These are phyloP conservation scores for Clonostachys rhizophaga DNA, from an alignment of 2,329 filamentous ascomycete species.

Conservation along the genomic window DNA sequence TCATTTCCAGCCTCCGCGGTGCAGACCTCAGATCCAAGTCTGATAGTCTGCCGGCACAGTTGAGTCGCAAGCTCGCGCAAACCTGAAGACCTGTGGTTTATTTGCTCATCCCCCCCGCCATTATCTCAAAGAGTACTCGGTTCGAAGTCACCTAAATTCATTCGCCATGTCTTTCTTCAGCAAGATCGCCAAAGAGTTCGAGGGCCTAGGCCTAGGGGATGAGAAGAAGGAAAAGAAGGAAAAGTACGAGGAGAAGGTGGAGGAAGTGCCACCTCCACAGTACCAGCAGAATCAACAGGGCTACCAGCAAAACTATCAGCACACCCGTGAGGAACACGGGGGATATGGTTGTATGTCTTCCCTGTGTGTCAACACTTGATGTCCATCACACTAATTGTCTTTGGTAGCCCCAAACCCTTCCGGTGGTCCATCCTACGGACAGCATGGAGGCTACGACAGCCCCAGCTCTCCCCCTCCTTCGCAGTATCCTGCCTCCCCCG, in stretches of 20 bases:
- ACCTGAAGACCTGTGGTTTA: too few relatives aligned
- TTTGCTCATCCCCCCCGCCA: too few relatives aligned
- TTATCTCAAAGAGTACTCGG: too few relatives aligned
- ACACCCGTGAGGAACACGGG: neutral
- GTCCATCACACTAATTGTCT: too few relatives aligned
- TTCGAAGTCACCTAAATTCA: neutral
- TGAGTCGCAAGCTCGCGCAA: too few relatives aligned
- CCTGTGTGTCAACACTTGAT: too few relatives aligned
- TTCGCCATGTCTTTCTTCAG: constrained; percentile 38
- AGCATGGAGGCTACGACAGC: constrained; percentile 10
- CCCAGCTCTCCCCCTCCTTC: constrained; percentile 5
- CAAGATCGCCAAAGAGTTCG: constrained; percentile 35
- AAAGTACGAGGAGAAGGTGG: constrained; percentile 9
- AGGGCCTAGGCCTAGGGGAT: constrained; percentile 41
- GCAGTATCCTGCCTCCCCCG: constrained; percentile 10
- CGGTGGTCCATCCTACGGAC: constrained; percentile 10
- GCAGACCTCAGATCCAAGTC: too few relatives aligned
- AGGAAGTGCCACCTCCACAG: neutral
- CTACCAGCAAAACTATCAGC: neutral
- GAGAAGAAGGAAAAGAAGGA: constrained; percentile 21
- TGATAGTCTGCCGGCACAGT: too few relatives aligned
- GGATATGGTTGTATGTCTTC: too few relatives aligned
- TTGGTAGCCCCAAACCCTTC: neutral
- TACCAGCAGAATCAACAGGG: neutral
- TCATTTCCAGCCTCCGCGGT: too few relatives aligned